A percentile compares a stretch with the other conserved stretches of the same genome.
Conservation (phyloP, 768 basidiomycete species). For the Mrakia hoshinonis region DNA sequence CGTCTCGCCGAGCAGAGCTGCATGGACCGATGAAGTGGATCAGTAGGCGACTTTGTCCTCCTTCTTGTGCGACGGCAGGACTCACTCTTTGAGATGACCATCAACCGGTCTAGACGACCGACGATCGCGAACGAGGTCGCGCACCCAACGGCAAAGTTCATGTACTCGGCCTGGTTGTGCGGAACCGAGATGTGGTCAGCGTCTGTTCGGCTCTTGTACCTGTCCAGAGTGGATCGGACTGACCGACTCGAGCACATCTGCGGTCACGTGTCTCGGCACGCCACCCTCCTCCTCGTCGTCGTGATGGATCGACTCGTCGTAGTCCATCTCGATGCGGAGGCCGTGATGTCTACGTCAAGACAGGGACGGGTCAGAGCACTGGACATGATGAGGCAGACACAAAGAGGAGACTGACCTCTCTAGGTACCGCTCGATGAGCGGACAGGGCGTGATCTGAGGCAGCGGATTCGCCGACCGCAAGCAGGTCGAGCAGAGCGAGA, state of each 20-base stretch:
- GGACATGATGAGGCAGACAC: neutral
- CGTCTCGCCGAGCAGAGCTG: conserved; percentile 20
- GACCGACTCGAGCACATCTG: conserved; percentile 20
- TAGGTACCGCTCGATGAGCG: conserved; percentile 35
- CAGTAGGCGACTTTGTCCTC: neutral
- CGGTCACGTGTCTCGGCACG: conserved; percentile 19
- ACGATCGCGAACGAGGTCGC: conserved; percentile 25
- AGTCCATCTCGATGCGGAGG: conserved; percentile 12
- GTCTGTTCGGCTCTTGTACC: neutral
- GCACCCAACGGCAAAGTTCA: conserved; percentile 22
- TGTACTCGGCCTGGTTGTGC: conserved; percentile 27
- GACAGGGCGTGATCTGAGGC: conserved; percentile 80
- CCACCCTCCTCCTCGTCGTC: conserved; percentile 11
- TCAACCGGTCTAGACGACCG: conserved; percentile 15
- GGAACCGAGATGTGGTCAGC: neutral
- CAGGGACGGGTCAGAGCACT: neutral
- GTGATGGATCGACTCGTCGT: neutral
- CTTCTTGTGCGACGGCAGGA: neutral
- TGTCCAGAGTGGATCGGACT: neutral
- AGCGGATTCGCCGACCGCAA: conserved; percentile 64
- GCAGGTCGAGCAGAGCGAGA: conserved; percentile 68
- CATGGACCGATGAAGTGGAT: neutral
- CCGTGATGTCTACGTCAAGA: conserved; percentile 14
- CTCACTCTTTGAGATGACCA: conserved; percentile 26
- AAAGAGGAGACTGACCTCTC: neutral